Evolutionary conservation across 2,329 filamentous ascomycete species (phyloP), one percentile per base, ranked within the genome.

Genomic region (Paraconiothyrium brasiliense): DNA sequence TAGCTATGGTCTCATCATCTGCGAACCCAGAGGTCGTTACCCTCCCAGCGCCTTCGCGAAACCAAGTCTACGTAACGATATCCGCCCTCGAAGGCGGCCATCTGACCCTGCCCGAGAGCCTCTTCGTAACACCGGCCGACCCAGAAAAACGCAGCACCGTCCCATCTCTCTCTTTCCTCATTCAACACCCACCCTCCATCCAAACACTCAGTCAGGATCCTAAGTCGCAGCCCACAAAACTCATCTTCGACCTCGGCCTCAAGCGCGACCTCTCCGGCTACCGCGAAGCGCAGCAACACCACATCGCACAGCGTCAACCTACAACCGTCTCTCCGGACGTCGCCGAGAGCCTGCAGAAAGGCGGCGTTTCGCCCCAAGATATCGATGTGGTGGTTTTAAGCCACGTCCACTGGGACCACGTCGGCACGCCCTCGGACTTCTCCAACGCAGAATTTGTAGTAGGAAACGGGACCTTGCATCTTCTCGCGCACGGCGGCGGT

Each of bases 401-500:
- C 65, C 86, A 88, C 61, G 79, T 85, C 0, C 85, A 88, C 66
- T 87, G 84, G 79, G 86, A 88, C 66, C 86, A 88, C 63, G 79
- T 84, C 41, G 86, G 86, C n/a, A 85, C 84, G 4, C 84, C 85
- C 0, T 73, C 77, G 1, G 84, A 87, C 66, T 88, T 86, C 64
- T 62, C 78, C 0, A 71, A 76, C 13, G 78, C 84, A 0, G 76
- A 77, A 2, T 86, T 88, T 64, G 65, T 84, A 3, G 82, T 87
- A 10, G 86, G 86, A 34, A 71, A 68, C 43, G 74, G 74, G 2
- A 73, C 74, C 2, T 54, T 70, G 58, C 58, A 74, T 62, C 59
- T 76, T 9, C 68, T 76, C n/a, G 61, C 63, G 0, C 44, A 75
- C 30, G 74, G 73, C 37, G 69, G 66, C 20, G 69, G 70, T 0